These are phyloP conservation scores for Rutstroemia sp. DNA, from an alignment of 2,329 filamentous ascomycete species.

Conservation along the genomic window DNA sequence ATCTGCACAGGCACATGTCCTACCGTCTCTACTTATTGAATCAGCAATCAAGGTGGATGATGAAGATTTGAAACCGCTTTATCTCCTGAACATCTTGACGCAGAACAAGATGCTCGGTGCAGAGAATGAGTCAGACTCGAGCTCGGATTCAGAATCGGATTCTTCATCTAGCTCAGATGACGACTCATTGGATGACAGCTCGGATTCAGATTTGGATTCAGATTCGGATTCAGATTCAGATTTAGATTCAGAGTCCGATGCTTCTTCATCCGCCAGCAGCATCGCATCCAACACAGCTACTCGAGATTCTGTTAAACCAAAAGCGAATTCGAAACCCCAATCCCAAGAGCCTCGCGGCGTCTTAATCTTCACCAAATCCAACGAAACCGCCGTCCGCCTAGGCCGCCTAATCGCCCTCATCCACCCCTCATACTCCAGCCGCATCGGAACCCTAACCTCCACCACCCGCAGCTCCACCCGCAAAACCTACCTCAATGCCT, in stretches of 20 bases:
- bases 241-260: slow-evolving; percentile 5
- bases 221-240: slow-evolving; percentile 3
- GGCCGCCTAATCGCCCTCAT: slow-evolving; percentile 68
- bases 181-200: slow-evolving; percentile 5
- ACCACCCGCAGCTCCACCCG: slow-evolving; percentile 67
- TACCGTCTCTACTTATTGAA: slow-evolving; percentile 60
- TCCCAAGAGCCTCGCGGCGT: slow-evolving; percentile 34
- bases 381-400: slow-evolving; percentile 81
- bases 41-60: slow-evolving; percentile 61
- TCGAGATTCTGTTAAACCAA: not conserved
- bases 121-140: slow-evolving; percentile 27
- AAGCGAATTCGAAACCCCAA: slow-evolving; percentile 8
- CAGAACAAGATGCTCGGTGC: slow-evolving; percentile 41
- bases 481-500: slow-evolving; percentile 59
- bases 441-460: slow-evolving; percentile 67
- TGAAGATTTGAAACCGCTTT: slow-evolving; percentile 69
- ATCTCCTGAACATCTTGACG: slow-evolving; percentile 69
- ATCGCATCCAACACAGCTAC: not conserved
- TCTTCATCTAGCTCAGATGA: slow-evolving; percentile 11
- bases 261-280: not conserved
- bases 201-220: not conserved
- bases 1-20: slow-evolving; percentile 40
- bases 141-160: slow-evolving; percentile 10
- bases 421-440: slow-evolving; percentile 46
- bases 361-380: slow-evolving; percentile 85